A percentile compares a stretch with the other conserved stretches of the same genome.
phyloP scores from a whole-genome alignment of 148 eudicot species.

The Silene conica region DNA sequence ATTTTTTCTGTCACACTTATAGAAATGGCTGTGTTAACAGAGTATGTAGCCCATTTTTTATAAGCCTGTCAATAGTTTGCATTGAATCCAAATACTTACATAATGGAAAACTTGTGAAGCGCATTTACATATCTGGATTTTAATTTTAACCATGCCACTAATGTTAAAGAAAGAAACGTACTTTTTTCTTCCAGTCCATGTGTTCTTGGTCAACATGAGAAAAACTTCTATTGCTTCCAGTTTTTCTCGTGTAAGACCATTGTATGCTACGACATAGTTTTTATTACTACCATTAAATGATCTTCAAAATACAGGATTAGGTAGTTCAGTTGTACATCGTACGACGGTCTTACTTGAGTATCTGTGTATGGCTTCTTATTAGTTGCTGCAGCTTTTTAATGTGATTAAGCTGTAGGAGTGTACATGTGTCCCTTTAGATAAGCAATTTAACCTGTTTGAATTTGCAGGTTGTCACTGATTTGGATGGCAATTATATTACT shows the following conservation, averaged over 20 bases:
- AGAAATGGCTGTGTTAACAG: not conserved
- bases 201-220: not conserved
- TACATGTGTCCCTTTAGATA: conserved; percentile 2
- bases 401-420: not conserved
- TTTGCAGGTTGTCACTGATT: conserved; percentile 85
- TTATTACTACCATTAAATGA: not conserved
- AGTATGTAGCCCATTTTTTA: not conserved
- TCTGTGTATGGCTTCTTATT: not conserved
- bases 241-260: not conserved
- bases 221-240: not conserved
- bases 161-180: not conserved
- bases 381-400: not conserved
- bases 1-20: not conserved
- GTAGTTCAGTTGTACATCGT: not conserved
- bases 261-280: not conserved
- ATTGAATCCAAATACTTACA: not conserved
- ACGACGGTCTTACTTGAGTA: not conserved
- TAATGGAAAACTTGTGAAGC: not conserved
- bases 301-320: not conserved
- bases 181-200: not conserved
- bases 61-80: not conserved
- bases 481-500: conserved; percentile 73
- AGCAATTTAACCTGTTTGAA: conserved; percentile 13
- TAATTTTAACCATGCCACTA: not conserved
- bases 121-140: not conserved